phyloP scores from a whole-genome alignment of 345 rosid species.

The Eucalyptus fibrosa region DNA sequence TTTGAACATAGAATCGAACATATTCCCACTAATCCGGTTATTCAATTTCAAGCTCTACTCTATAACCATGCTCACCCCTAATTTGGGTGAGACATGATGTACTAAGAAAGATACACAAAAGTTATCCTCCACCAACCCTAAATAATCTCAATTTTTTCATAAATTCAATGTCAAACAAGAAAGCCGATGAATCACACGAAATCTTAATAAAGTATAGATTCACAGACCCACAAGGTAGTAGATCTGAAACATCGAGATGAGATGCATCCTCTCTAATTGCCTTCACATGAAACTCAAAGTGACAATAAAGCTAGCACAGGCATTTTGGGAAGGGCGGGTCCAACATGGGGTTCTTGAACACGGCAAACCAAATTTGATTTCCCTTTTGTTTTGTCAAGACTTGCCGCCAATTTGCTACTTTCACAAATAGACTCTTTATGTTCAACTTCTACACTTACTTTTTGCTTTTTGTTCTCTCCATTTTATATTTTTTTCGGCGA shows the following conservation, averaged over 20 bases:
- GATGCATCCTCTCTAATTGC: neutral
- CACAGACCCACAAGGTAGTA: neutral
- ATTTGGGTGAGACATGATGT: neutral
- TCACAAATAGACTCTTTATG: neutral
- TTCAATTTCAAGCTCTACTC: too few species aligned
- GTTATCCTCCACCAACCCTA: neutral
- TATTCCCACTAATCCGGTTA: fast-evolving
- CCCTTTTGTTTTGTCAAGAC: neutral
- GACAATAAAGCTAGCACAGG: neutral
- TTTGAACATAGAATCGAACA: too few species aligned
- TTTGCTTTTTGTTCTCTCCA: neutral
- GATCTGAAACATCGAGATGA: neutral
- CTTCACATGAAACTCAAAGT: neutral
- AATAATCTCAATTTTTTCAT: neutral
- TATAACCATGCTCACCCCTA: too few species aligned
- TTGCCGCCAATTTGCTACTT: neutral
- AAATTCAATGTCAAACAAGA: neutral
- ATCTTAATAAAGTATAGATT: neutral
- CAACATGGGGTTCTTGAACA: neutral
- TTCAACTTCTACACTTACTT: neutral
- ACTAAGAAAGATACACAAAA: neutral
- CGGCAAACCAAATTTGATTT: neutral
- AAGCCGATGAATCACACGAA: neutral
- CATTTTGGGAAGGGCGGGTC: neutral
- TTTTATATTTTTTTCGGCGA: neutral